These are phyloP conservation scores for Verticillium nonalfalfae DNA, from an alignment of 2,329 filamentous ascomycete species.

Conservation along the genomic window DNA sequence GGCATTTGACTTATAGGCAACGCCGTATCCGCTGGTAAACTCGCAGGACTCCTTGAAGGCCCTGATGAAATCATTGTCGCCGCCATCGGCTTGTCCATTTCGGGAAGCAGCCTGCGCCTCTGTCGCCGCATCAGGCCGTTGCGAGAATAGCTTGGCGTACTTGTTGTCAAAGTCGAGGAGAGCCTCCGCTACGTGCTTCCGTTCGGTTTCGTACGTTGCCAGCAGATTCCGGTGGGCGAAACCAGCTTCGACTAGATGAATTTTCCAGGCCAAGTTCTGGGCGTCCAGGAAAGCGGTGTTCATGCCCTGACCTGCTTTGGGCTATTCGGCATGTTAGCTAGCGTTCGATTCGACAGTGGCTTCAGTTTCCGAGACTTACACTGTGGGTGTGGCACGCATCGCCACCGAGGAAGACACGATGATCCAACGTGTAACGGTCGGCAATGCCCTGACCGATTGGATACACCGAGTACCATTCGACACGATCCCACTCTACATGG, in stretches of 20 bases:
- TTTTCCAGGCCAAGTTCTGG: constrained; percentile 92
- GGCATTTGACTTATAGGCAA: constrained; percentile 74
- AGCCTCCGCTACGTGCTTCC: constrained; percentile 77
- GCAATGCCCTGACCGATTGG: constrained; percentile 70
- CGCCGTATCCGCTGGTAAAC: constrained; percentile 88
- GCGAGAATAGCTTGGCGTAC: constrained; percentile 86
- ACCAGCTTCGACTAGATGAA: constrained; percentile 80
- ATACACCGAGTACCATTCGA: constrained; percentile 73
- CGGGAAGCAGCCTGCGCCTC: constrained; percentile 61
- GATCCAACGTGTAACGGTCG: constrained; percentile 59
- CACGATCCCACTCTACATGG: constrained; percentile 57
- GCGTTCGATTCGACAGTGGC: neutral
- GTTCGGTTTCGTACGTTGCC: constrained; percentile 80
- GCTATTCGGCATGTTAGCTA: constrained; percentile 33
- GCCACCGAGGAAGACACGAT: constrained; percentile 67
- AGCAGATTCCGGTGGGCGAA: constrained; percentile 72
- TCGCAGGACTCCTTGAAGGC: constrained; percentile 89
- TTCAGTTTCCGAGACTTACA: constrained; percentile 33
- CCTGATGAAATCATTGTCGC: constrained; percentile 77
- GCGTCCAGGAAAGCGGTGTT: constrained; percentile 76
- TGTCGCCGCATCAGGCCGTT: constrained; percentile 63
- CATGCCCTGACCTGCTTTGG: constrained; percentile 75
- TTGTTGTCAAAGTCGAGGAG: constrained; percentile 81
- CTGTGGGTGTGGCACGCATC: constrained; percentile 78
- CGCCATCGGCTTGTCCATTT: constrained; percentile 21